Evolutionary conservation across 2,329 filamentous ascomycete species (phyloP).

Genomic region (Ophidiomyces ophidiicola): DNA sequence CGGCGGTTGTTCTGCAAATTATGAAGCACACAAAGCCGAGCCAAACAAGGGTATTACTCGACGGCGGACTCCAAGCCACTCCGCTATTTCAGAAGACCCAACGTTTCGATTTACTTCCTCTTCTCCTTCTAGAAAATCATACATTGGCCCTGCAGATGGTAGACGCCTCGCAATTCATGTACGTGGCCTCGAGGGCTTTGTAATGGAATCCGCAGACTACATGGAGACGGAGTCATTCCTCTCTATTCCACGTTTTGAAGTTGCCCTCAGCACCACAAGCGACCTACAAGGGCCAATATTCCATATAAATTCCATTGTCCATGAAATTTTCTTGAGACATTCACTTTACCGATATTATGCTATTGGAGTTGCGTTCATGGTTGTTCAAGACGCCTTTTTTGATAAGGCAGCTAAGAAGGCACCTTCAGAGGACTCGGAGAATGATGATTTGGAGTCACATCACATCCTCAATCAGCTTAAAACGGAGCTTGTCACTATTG

Average conservation of each 20-base stretch:
- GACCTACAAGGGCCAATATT: slow-evolving; percentile 80
- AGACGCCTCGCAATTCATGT: slow-evolving; percentile 69
- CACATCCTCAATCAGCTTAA: slow-evolving; percentile 16
- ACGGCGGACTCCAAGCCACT: slow-evolving; percentile 62
- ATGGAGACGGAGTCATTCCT: slow-evolving; percentile 79
- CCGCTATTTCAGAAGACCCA: slow-evolving; percentile 53
- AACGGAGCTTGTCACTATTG: slow-evolving; percentile 62
- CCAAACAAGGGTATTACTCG: slow-evolving; percentile 40
- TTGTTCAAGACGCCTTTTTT: slow-evolving; percentile 56
- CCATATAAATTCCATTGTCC: slow-evolving; percentile 70
- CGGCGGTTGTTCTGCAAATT: slow-evolving; percentile 78
- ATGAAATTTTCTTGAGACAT: slow-evolving; percentile 71
- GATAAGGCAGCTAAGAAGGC: neutral
- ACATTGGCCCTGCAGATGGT: slow-evolving; percentile 52
- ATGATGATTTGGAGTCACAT: neutral
- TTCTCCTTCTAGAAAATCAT: slow-evolving; percentile 35
- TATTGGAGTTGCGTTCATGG: slow-evolving; percentile 65
- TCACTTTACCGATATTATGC: slow-evolving; percentile 91
- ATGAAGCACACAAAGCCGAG: slow-evolving; percentile 68
- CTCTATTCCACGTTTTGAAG: slow-evolving; percentile 72
- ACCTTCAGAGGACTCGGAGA: neutral
- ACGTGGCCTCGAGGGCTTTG: slow-evolving; percentile 74
- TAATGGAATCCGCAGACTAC: slow-evolving; percentile 75
- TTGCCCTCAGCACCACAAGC: slow-evolving; percentile 71
- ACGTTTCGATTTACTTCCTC: slow-evolving; percentile 39